These are phyloP conservation scores for Piloderma croceum DNA, from an alignment of 768 basidiomycete species.

Conservation along the genomic window DNA sequence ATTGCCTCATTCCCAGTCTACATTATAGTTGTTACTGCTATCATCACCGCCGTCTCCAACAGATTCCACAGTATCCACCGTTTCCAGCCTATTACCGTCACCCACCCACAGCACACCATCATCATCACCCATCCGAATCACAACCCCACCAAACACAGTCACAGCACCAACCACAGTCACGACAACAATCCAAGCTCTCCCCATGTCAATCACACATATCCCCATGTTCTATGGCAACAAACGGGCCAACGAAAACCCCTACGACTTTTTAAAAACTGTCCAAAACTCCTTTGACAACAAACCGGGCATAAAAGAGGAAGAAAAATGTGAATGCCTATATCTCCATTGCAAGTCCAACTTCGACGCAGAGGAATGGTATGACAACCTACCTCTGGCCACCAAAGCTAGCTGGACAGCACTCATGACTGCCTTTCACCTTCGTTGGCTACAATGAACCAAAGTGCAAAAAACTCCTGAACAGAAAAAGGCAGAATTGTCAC, in stretches of 20 bases:
- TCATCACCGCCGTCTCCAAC: too few relatives aligned
- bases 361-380: slow-evolving; percentile 12
- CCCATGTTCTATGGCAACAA: not conserved
- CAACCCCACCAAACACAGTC: too few relatives aligned
- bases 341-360: not conserved
- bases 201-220: too few relatives aligned
- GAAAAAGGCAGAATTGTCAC: not conserved
- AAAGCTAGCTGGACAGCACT: slow-evolving; percentile 11
- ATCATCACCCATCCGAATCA: too few relatives aligned
- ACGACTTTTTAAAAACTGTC: not conserved
- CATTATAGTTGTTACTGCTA: too few relatives aligned
- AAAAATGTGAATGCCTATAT: not conserved
- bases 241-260: not conserved
- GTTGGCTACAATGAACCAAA: slow-evolving; percentile 13
- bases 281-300: not conserved
- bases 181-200: too few relatives aligned
- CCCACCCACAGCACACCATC: too few relatives aligned
- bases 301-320: not conserved
- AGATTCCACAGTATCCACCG: too few relatives aligned
- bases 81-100: too few relatives aligned
- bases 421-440: slow-evolving; percentile 8
- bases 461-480: slow-evolving; percentile 10
- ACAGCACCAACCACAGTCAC: too few relatives aligned
- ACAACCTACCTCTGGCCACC: not conserved
- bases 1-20: too few relatives aligned